Evolutionary conservation across 1,284 basidiomycete species (phyloP).

Genomic region (Waitea zeae): DNA sequence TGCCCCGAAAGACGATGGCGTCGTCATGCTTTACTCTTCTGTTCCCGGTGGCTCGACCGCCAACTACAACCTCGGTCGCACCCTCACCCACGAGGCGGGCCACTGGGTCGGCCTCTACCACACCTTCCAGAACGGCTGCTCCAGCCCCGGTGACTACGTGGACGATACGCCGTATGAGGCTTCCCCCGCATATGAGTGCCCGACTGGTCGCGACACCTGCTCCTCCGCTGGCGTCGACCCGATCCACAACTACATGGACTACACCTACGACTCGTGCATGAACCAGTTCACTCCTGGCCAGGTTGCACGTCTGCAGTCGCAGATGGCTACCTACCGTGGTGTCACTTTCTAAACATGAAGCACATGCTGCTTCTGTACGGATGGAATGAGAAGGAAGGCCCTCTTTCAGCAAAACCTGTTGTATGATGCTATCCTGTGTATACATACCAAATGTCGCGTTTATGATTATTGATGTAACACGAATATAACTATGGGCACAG

Average conservation of each 20-base stretch:
- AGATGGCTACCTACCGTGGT: conserved; percentile 28
- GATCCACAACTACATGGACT: conserved; percentile 30
- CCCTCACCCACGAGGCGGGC: conserved; percentile 36
- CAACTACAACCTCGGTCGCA: conserved; percentile 31
- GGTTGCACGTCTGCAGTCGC: conserved; percentile 19
- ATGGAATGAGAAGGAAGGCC: no score
- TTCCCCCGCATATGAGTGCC: conserved; percentile 25
- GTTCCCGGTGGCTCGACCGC: conserved; percentile 27
- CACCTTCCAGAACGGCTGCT: conserved; percentile 41
- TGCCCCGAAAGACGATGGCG: conserved; percentile 26
- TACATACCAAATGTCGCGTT: no score
- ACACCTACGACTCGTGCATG: conserved; percentile 26
- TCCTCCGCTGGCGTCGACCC: conserved; percentile 22
- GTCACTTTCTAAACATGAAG: no score
- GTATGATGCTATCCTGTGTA: no score
- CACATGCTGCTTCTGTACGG: no score
- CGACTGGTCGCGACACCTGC: conserved; percentile 28
- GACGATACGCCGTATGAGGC: conserved; percentile 31
- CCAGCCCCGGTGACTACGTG: conserved; percentile 27
- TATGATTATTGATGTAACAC: no score
- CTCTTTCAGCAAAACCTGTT: no score
- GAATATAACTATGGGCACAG: no score
- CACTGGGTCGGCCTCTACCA: conserved; percentile 44
- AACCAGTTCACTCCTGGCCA: conserved; percentile 31
- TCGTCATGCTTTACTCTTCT: conserved; percentile 30